phyloP scores from a whole-genome alignment of 208 protist genomes.

The Leishmania guyanensis region DNA sequence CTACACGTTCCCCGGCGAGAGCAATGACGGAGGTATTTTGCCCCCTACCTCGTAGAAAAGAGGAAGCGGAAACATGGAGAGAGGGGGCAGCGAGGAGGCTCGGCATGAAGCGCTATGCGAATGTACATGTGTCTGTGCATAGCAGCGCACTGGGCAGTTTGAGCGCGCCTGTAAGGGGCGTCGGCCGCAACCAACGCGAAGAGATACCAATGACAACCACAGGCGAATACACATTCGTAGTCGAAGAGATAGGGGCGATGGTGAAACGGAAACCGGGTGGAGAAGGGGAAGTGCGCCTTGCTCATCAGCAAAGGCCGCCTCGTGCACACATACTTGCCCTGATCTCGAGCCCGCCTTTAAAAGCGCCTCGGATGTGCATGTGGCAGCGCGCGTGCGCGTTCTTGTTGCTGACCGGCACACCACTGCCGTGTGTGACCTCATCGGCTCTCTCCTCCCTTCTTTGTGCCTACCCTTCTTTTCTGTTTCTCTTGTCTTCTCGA shows the following conservation, averaged over 20 bases:
- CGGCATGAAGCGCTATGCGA: not conserved
- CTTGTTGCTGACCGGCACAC: not conserved
- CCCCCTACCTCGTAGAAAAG: not conserved
- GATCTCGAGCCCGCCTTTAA: not conserved
- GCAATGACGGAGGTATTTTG: not conserved
- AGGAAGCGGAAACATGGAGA: not conserved
- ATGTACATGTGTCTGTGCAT: not conserved
- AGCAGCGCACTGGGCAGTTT: not conserved
- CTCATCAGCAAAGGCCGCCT: not conserved
- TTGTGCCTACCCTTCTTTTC: too few species aligned
- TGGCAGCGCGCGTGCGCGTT: not conserved
- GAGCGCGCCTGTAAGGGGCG: not conserved
- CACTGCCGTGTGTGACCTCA: too few species aligned
- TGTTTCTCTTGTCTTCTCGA: too few species aligned
- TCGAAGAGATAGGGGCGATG: not conserved
- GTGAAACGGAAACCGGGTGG: not conserved
- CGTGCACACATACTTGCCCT: not conserved
- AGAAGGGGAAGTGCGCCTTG: not conserved
- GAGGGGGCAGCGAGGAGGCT: not conserved
- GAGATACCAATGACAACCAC: not conserved
- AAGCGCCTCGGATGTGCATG: not conserved
- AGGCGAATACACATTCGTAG: not conserved
- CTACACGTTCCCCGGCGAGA: slow-evolving; percentile 38
- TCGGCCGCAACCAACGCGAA: not conserved
- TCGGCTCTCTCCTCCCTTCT: not conserved